Evolutionary conservation across 345 rosid genomes (phyloP).

Genomic region (Syzygium oleosum): DNA sequence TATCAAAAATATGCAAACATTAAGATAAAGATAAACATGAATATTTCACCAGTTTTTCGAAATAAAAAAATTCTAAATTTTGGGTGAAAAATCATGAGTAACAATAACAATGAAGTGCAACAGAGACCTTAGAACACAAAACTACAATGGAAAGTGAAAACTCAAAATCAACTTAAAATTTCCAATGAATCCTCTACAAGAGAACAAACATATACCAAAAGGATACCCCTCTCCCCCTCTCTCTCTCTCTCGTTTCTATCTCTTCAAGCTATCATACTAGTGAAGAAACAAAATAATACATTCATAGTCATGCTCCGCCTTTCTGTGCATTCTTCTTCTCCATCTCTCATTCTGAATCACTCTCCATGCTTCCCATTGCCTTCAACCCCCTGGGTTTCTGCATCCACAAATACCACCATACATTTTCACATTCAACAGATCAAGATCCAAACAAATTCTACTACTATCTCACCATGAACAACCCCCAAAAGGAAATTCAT

Average conservation of each 20-base stretch:
- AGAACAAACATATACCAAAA: background rate
- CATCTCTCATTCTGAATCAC: constrained; percentile 2
- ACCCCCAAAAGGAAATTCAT: background rate
- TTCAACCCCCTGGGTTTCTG: constrained; percentile 21
- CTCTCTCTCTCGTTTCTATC: background rate
- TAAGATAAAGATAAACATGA: background rate
- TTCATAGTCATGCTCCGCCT: background rate
- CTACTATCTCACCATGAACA: background rate
- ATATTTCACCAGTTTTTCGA: background rate
- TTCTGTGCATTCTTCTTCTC: background rate
- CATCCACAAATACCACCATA: background rate
- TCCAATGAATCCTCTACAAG: background rate
- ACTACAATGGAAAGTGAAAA: background rate
- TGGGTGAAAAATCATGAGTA: background rate
- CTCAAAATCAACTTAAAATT: background rate
- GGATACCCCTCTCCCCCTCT: background rate
- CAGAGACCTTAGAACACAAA: background rate
- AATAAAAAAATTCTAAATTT: background rate
- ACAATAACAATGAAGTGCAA: background rate
- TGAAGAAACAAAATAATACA: background rate
- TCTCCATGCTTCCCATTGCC: constrained; percentile 21
- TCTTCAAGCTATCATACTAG: background rate
- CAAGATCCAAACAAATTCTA: background rate
- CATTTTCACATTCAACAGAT: background rate
- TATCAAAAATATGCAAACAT: background rate